Conservation (phyloP, 2,329 filamentous ascomycete genomes). For the Arthrobotrys sphaeroides region DNA sequence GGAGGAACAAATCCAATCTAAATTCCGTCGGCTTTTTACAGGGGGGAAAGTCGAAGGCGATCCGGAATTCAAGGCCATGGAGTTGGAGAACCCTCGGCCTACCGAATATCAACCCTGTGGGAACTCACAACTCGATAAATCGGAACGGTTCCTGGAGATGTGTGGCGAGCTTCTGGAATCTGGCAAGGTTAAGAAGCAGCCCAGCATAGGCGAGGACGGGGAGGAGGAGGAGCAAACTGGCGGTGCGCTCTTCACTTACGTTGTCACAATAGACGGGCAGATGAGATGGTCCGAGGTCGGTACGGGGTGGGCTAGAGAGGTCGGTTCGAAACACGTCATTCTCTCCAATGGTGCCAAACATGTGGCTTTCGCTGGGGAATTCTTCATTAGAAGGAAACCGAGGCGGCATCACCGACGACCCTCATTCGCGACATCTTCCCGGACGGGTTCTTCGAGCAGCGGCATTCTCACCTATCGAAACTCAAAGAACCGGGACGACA, state of each 20-base stretch:
- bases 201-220: conserved; percentile 28
- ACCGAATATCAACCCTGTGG: conserved; percentile 37
- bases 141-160: conserved; percentile 45
- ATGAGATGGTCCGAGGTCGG: conserved; percentile 52
- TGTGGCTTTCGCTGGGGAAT: conserved; percentile 52
- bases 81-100: conserved; percentile 46
- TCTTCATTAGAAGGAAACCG: conserved; percentile 48
- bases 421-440: conserved; percentile 16
- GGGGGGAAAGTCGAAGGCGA: conserved; percentile 42
- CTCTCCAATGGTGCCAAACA: conserved; percentile 42
- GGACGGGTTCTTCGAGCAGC: conserved; percentile 35
- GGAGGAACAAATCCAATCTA: conserved; percentile 25
- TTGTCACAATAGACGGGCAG: conserved; percentile 48
- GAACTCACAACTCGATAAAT: conserved; percentile 39
- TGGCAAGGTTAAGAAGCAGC: conserved; percentile 42
- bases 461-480: conserved; percentile 23
- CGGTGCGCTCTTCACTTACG: conserved; percentile 46
- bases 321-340: conserved; percentile 52
- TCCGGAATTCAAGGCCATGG: conserved; percentile 49
- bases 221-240: conserved; percentile 48
- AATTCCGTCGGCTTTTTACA: conserved; percentile 38
- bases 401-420: conserved; percentile 32
- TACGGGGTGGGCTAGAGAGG: conserved; percentile 37
- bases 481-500: conserved; percentile 39
- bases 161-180: conserved; percentile 47